Conservation (phyloP, 164 flowering plant species). For the Vitis cinerea region DNA sequence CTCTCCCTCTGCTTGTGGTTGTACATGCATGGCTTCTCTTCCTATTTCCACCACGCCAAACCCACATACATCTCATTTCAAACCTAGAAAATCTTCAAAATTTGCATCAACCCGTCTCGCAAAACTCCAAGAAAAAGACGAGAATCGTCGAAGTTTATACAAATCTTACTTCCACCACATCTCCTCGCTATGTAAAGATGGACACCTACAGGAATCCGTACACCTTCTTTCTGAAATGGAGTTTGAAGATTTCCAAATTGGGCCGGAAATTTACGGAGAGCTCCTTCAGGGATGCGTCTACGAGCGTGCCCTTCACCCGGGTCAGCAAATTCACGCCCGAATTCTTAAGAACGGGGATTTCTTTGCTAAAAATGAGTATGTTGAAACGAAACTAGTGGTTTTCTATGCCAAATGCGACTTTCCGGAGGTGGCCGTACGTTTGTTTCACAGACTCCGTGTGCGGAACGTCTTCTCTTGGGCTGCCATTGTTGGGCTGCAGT, state of each 20-base stretch:
- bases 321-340: slow-evolving; percentile 67
- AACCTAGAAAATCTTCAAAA: slow-evolving; percentile 12
- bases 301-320: slow-evolving; percentile 43
- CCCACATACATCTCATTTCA: slow-evolving; percentile 15
- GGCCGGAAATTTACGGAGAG: slow-evolving; percentile 64
- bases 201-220: slow-evolving; percentile 43
- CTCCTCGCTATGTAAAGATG: slow-evolving; percentile 51
- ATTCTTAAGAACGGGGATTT: slow-evolving; percentile 53
- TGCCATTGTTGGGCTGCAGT: slow-evolving; percentile 62
- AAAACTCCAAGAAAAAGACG: slow-evolving; percentile 2
- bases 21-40: slow-evolving; percentile 47
- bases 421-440: slow-evolving; percentile 23
- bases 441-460: slow-evolving; percentile 34
- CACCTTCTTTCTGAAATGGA: slow-evolving; percentile 45
- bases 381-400: slow-evolving; percentile 60
- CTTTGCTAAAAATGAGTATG: slow-evolving; percentile 48
- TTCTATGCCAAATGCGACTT: slow-evolving; percentile 65
- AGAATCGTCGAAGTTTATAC: slow-evolving; percentile 15
- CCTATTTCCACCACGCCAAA: slow-evolving; percentile 25
- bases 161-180: slow-evolving; percentile 46
- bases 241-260: slow-evolving; percentile 24
- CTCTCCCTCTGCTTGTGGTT: slow-evolving; percentile 1
- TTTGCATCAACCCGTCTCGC: slow-evolving; percentile 18
- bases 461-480: slow-evolving; percentile 78
- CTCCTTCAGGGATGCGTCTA: slow-evolving; percentile 71